Percentiles rank a stretch among this genome's conserved stretches.
phyloP scores from a whole-genome alignment of 2,329 filamentous ascomycete genomes.

The Colletotrichum shisoi region DNA sequence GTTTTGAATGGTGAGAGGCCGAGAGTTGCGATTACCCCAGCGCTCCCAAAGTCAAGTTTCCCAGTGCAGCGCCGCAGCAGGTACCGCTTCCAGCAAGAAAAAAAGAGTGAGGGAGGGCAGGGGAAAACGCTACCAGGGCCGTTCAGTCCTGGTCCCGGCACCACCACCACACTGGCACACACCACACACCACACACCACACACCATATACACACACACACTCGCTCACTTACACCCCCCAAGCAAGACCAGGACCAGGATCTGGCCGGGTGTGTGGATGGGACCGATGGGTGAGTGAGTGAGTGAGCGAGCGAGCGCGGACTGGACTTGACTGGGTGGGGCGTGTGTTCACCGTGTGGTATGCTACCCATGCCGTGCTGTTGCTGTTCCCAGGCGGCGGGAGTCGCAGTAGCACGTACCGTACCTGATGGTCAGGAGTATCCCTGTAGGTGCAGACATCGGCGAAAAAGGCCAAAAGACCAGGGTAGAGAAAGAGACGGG shows the following conservation, averaged over 20 bases:
- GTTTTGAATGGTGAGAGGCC: constrained; percentile 37
- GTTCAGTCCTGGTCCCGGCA: constrained; percentile 21
- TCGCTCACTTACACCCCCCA: constrained; percentile 6
- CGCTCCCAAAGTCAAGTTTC: not conserved
- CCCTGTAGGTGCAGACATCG: constrained; percentile 30
- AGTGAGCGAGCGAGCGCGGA: not conserved
- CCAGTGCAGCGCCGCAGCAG: constrained; percentile 15
- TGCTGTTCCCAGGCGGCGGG: constrained; percentile 33
- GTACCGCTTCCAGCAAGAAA: constrained; percentile 30
- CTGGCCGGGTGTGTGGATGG: not conserved
- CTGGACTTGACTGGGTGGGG: too few species aligned
- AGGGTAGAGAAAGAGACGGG: not conserved
- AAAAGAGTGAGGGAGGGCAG: not conserved
- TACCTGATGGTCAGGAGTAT: constrained; percentile 38
- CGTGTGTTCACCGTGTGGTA: not conserved
- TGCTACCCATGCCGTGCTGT: not conserved
- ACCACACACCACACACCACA: not conserved
- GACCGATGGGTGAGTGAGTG: not conserved
- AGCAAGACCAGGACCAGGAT: constrained; percentile 22
- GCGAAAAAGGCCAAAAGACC: constrained; percentile 4
- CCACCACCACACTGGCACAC: not conserved
- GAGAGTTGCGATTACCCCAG: too few species aligned
- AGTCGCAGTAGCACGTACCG: constrained; percentile 38
- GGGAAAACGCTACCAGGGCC: constrained; percentile 32
- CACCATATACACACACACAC: not conserved